These are phyloP conservation scores for Lagerstroemia speciosa DNA, from an alignment of 345 rosid species.

Conservation along the genomic window DNA sequence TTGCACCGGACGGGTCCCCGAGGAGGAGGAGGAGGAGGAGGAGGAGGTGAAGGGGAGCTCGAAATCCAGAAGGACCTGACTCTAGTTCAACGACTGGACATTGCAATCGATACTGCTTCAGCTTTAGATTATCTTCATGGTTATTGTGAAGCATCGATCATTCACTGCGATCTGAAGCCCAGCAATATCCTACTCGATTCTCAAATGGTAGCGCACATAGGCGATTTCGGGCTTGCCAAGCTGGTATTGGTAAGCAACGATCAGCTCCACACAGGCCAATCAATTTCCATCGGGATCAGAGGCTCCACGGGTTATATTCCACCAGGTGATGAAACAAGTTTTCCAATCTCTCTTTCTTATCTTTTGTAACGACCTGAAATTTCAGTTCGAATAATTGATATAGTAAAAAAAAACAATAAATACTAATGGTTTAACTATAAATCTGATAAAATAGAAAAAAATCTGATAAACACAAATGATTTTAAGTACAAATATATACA, in stretches of 20 bases:
- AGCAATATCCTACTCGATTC: constrained; percentile 24
- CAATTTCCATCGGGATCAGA: constrained; percentile 28
- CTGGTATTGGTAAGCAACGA: constrained; percentile 11
- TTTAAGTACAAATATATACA: no score
- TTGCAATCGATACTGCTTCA: no score
- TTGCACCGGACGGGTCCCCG: constrained; percentile 1
- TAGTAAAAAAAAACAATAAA: no score
- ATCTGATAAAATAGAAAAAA: no score
- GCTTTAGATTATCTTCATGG: no score
- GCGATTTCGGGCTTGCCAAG: constrained; percentile 40
- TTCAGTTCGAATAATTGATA: background rate
- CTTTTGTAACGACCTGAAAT: background rate
- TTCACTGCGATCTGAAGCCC: constrained; percentile 32
- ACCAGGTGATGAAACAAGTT: constrained; percentile 29
- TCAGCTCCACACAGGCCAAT: background rate
- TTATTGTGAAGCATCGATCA: constrained; percentile 11
- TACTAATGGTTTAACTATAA: no score
- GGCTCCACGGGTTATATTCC: constrained; percentile 40
- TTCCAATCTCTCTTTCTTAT: background rate
- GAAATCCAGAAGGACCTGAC: background rate
- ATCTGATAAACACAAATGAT: no score
- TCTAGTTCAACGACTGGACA: constrained; percentile 15
- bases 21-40: background rate
- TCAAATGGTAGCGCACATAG: constrained; percentile 28
- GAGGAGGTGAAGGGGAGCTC: background rate